phyloP scores from a whole-genome alignment of 306 rosid genomes.

The Carpinus fangiana region DNA sequence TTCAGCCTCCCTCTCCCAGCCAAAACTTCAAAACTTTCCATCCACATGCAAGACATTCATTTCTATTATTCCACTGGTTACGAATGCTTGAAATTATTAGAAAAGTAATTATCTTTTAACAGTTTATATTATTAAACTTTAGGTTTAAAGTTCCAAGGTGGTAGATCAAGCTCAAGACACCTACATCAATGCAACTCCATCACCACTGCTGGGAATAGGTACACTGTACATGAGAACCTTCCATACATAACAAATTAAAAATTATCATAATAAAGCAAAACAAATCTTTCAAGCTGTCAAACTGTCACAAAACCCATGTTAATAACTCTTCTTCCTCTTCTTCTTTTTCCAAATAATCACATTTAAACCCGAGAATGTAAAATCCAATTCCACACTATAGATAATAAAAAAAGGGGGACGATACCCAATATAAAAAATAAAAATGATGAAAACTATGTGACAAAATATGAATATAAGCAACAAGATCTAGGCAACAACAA shows the following conservation, averaged over 20 bases:
- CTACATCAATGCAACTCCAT: background rate
- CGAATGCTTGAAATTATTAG: background rate
- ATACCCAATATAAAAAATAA: background rate
- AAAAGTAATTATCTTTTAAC: background rate
- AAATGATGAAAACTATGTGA: background rate
- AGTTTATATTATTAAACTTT: background rate
- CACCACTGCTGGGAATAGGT: background rate
- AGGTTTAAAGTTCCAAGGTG: background rate
- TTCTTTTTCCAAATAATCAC: background rate
- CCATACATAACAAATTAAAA: background rate
- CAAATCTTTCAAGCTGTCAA: background rate
- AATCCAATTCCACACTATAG: background rate
- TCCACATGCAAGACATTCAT: background rate
- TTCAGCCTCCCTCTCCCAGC: background rate
- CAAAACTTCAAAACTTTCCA: background rate
- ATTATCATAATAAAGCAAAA: background rate
- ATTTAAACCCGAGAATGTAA: background rate
- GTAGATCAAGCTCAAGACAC: background rate
- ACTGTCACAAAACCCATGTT: background rate
- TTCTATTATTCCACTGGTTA: background rate
- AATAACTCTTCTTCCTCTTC: background rate
- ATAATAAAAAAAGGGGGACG: background rate
- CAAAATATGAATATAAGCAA: background rate
- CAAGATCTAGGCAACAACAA: conserved; percentile 4
- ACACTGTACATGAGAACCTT: background rate